A percentile compares a stretch with the other conserved stretches of the same genome.
phyloP scores from a whole-genome alignment of 106 monocot genomes.

The Amphibolis antarctica region DNA sequence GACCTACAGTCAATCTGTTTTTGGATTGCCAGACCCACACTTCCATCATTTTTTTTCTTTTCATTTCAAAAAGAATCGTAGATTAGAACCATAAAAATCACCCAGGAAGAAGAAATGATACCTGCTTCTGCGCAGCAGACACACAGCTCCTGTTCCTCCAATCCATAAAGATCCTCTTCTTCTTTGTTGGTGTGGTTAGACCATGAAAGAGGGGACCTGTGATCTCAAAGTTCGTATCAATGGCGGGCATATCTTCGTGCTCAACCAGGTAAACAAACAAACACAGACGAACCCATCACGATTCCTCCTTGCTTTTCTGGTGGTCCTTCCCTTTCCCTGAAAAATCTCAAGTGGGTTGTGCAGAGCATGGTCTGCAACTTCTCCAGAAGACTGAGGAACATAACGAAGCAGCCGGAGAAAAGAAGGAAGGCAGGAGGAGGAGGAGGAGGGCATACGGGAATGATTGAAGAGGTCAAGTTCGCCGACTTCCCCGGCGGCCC shows the following conservation, averaged over 20 bases:
- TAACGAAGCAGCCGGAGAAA: conserved; percentile 3
- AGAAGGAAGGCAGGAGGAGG: no score
- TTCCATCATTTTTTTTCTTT: no score
- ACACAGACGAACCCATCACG: no score
- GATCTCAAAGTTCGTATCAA: conserved; percentile 19
- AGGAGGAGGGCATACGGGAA: background rate
- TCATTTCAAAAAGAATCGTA: no score
- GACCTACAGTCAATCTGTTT: no score
- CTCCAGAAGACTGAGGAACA: conserved; percentile 11
- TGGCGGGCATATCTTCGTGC: conserved; percentile 12
- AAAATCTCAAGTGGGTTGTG: background rate
- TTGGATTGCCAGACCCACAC: no score
- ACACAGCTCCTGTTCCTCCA: background rate
- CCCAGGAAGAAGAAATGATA: no score
- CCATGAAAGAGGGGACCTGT: conserved; percentile 11
- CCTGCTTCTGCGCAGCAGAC: no score
- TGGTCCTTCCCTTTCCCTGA: no score
- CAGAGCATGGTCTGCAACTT: conserved; percentile 7
- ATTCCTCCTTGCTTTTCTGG: background rate
- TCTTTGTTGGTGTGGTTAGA: background rate
- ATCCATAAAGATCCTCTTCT: background rate
- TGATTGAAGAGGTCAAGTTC: background rate
- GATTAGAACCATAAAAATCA: no score
- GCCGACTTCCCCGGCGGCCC: conserved; percentile 16
- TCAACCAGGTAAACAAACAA: conserved; percentile 14